Evolutionary conservation across 441 rosid genomes (phyloP), one percentile per base, ranked within the genome.

Genomic region (Erysimum cheiri): DNA sequence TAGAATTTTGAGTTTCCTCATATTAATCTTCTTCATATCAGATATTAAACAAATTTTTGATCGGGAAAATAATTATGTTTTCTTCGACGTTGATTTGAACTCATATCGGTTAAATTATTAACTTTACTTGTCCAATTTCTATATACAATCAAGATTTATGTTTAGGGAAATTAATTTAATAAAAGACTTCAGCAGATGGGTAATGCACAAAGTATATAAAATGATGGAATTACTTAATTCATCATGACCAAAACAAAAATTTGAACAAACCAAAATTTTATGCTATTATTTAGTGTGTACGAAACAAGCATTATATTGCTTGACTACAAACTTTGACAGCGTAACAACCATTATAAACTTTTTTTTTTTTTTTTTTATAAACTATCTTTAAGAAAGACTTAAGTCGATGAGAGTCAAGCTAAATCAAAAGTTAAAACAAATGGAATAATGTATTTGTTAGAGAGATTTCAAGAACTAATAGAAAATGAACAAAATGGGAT

Each of bases 361-460:
- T n/a, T n/a, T n/a, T n/a, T n/a, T n/a, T n/a, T n/a, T n/a, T n/a
- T n/a, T n/a, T n/a, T n/a, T 60, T 14, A 5, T 39, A 32, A 3
- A 52, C 17, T 36, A 65, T 48, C 54, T 53, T 52, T 52, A 46
- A 60, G 13, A 65, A 39, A 58, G 58, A 73, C 73, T 60, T 4
- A 12, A 22, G 61, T 43, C 36, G 36, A 43, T 73, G 46, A 43
- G 63, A 67, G 73, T 35, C 77, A 53, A 67, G 69, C 52, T 40
- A 52, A 36, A 24, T 17, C 26, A 32, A 26, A 50, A 39, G 4
- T 14, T 31, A 22, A 33, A 58, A 24, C 35, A 66, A 32, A 32
- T 33, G 15, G 24, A 66, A 50, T 24, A 48, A 57, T 56, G 11
- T 10, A 57, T 48, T 3, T 17, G 39, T 58, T 65, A 40, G 53